Percentiles rank a stretch among this genome's conserved stretches.
Evolutionary conservation across 495 filamentous ascomycete species (phyloP).

Genomic region (Podospora bellae-mahoneyi): DNA sequence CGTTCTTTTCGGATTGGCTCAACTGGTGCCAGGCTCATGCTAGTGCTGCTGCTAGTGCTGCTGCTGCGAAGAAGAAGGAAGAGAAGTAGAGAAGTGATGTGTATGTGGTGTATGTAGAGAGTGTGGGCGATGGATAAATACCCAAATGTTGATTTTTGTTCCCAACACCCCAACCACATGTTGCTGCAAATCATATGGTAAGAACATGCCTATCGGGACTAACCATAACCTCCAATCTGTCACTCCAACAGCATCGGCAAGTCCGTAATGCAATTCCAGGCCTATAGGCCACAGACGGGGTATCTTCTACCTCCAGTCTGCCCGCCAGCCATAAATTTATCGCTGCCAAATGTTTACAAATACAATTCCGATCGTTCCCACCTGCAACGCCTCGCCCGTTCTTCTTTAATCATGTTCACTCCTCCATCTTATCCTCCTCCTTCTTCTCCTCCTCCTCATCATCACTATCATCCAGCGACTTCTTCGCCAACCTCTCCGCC

Average conservation of each 20-base stretch:
- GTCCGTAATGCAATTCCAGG: background rate
- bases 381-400: constrained; percentile 3
- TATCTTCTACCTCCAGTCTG: background rate
- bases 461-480: constrained; percentile 69
- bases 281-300: background rate
- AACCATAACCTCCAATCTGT: background rate
- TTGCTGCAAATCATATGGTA: background rate
- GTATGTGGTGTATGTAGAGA: background rate
- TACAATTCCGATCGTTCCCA: constrained; percentile 12
- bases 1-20: constrained; percentile 53
- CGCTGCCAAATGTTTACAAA: constrained; percentile 21
- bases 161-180: constrained; percentile 4
- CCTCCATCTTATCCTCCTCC: constrained; percentile 69
- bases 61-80: constrained; percentile 8
- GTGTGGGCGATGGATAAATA: background rate
- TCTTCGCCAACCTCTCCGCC: constrained; percentile 84
- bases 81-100: constrained; percentile 9
- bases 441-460: constrained; percentile 55
- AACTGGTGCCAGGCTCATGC: constrained; percentile 57
- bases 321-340: background rate
- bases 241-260: background rate
- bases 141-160: constrained; percentile 11
- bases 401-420: constrained; percentile 43
- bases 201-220: background rate
- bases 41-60: constrained; percentile 16